Evolutionary conservation across 345 rosid genomes (phyloP), one percentile per base, ranked within the genome.

Genomic region (Populus alba): DNA sequence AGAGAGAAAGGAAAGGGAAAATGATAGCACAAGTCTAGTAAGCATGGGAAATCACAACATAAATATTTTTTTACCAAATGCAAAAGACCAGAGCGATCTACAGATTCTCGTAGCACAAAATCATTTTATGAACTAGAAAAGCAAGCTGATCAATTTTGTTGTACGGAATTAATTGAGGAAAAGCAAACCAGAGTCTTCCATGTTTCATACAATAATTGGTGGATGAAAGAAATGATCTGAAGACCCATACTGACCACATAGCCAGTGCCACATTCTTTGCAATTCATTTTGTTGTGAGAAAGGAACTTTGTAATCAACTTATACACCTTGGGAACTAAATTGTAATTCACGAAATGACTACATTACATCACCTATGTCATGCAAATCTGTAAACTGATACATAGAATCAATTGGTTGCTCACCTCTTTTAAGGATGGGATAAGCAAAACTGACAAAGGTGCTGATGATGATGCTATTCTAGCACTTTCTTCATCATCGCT

Each of bases 351-450:
- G n/a, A 63, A 71, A 72, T 8, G 35, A n/a, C 35, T 23, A 5
- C 15, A 59, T 12, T 9, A 9, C 5, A 23, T n/a, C 11, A 59
- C 29, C 15, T 59, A 11, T n/a, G 13, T 59, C 29, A 67, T 13
- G 45, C 63, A 23, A 80, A 66, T 33, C 31, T 27, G 68, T 39
- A 74, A 76, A 35, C n/a, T 43, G 25, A 69, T 43, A 38, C 74
- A 77, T 10, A 20, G 69, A 13, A 76, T 66, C 27, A 78, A 20
- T 68, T 23, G 45, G 55, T 49, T 72, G 70, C 85, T 65, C 78
- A 96, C 99, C 98, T 96, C 97, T 87, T 94, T 94, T 68, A 92
- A 70, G 57, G 97, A 90, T 78, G 98, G 99, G 59, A 96, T 85
- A 61, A 96, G 87, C 85, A 96, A 88, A 73, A 86, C 79, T 70